Percentiles rank a stretch among this genome's conserved stretches.
These are phyloP conservation scores for Suillus clintonianus DNA, from an alignment of 768 basidiomycete species.

Conservation along the genomic window DNA sequence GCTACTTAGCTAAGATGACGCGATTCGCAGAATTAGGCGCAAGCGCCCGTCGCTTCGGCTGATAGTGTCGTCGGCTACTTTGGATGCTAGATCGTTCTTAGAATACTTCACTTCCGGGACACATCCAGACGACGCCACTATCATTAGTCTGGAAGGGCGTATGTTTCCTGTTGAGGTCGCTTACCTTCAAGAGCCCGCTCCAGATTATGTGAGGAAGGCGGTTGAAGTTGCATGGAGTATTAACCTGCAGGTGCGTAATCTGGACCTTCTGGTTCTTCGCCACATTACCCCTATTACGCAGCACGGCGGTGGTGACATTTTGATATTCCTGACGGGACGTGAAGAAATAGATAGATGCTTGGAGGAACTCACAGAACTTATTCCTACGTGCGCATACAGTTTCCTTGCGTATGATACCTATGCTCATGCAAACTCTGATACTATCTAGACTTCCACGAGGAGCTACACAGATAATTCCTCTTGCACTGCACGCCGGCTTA, in stretches of 20 bases:
- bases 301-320: conserved; percentile 85
- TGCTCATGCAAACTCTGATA: conserved; percentile 1
- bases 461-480: conserved; percentile 57
- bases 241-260: conserved; percentile 62
- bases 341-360: conserved; percentile 94
- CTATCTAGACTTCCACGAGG: conserved; percentile 50
- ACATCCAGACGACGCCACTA: conserved; percentile 69
- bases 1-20: conserved; percentile 5
- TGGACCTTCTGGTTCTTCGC: neutral
- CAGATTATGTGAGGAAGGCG: conserved; percentile 82
- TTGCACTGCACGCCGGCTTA: conserved; percentile 89
- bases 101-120: conserved; percentile 81
- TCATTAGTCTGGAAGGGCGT: conserved; percentile 90
- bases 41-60: conserved; percentile 89
- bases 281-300: conserved; percentile 29
- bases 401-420: neutral
- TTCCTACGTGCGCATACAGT: conserved; percentile 56
- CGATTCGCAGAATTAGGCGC: conserved; percentile 70
- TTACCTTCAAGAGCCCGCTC: conserved; percentile 74
- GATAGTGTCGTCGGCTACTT: conserved; percentile 94
- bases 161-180: conserved; percentile 95
- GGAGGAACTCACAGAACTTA: conserved; percentile 75
- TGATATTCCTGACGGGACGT: conserved; percentile 92
- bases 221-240: conserved; percentile 85
- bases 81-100: conserved; percentile 87